Evolutionary conservation across 352 stramenopile genomes (phyloP).

Genomic region (Globisporangium alternatum): DNA sequence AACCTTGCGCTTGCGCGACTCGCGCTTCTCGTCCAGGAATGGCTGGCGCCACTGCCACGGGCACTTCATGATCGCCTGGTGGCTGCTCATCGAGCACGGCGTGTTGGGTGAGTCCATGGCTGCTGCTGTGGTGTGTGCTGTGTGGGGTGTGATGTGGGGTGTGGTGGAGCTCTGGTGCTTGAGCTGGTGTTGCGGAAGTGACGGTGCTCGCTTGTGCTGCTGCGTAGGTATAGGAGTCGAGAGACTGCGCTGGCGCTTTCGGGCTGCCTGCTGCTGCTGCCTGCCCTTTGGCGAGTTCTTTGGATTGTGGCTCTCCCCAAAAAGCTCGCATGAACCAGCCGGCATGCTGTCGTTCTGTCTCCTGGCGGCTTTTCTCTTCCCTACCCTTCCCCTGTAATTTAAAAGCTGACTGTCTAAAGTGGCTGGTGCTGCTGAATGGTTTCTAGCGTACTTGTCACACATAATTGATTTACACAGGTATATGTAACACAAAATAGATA

Average conservation of each 20-base stretch:
- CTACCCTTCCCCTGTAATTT: neutral
- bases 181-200: neutral
- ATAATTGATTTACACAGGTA: neutral
- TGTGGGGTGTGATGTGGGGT: neutral
- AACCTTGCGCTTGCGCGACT: slow-evolving; percentile 81
- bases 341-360: slow-evolving; percentile 11
- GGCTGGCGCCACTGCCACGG: slow-evolving; percentile 85
- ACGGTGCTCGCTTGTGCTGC: neutral
- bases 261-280: neutral
- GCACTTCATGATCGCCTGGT: slow-evolving; percentile 88
- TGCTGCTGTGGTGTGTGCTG: neutral
- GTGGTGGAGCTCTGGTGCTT: slow-evolving; percentile 3
- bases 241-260: neutral
- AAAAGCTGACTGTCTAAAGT: neutral
- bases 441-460: neutral
- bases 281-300: slow-evolving; percentile 19
- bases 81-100: slow-evolving; percentile 42
- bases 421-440: neutral
- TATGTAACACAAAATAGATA: no score
- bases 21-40: slow-evolving; percentile 80
- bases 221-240: neutral
- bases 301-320: slow-evolving; percentile 16
- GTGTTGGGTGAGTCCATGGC: slow-evolving; percentile 54
- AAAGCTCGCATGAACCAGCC: neutral
- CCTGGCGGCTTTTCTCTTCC: slow-evolving; percentile 14